phyloP scores from a whole-genome alignment of 805 yeast genomes.

The Vanderwaltozyma tropicalis region DNA sequence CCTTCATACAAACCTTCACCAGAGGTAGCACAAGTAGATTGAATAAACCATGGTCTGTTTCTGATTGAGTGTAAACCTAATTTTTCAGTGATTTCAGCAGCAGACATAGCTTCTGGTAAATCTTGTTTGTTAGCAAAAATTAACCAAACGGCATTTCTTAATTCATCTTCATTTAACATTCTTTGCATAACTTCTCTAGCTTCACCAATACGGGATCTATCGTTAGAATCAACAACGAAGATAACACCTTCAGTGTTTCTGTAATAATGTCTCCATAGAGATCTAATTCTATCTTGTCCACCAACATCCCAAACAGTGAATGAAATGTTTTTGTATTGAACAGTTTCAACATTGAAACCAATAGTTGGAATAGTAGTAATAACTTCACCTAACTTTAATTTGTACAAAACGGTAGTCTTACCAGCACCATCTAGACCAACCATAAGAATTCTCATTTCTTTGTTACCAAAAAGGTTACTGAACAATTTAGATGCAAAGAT shows the following conservation, averaged over 20 bases:
- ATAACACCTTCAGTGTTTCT: slow-evolving; percentile 98
- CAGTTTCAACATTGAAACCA: slow-evolving; percentile 96
- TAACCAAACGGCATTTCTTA: slow-evolving; percentile 88
- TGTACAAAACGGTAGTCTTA: slow-evolving; percentile 92
- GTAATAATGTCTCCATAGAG: slow-evolving; percentile 97
- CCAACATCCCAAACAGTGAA: slow-evolving; percentile 99
- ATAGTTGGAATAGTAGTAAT: slow-evolving; percentile 95
- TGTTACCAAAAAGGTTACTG: slow-evolving; percentile 92
- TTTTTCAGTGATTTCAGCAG: slow-evolving; percentile 96
- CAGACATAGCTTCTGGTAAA: slow-evolving; percentile 97
- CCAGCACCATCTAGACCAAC: slow-evolving; percentile 98
- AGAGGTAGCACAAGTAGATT: slow-evolving; percentile 97
- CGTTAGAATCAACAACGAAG: slow-evolving; percentile 95
- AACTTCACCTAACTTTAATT: slow-evolving; percentile 90
- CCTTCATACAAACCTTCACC: slow-evolving; percentile 99
- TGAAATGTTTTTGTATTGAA: slow-evolving; percentile 92
- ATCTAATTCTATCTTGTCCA: slow-evolving; percentile 99
- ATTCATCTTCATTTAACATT: slow-evolving; percentile 97
- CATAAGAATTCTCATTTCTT: slow-evolving; percentile 97
- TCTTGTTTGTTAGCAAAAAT: slow-evolving; percentile 98
- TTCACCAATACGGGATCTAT: slow-evolving; percentile 95
- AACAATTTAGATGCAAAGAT: slow-evolving; percentile 89
- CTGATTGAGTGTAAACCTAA: slow-evolving; percentile 93
- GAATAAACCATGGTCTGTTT: slow-evolving; percentile 99
- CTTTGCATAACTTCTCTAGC: slow-evolving; percentile 98